These are phyloP conservation scores for Penicillium psychrosexuale DNA, from an alignment of 2,329 filamentous ascomycete species.

Conservation along the genomic window DNA sequence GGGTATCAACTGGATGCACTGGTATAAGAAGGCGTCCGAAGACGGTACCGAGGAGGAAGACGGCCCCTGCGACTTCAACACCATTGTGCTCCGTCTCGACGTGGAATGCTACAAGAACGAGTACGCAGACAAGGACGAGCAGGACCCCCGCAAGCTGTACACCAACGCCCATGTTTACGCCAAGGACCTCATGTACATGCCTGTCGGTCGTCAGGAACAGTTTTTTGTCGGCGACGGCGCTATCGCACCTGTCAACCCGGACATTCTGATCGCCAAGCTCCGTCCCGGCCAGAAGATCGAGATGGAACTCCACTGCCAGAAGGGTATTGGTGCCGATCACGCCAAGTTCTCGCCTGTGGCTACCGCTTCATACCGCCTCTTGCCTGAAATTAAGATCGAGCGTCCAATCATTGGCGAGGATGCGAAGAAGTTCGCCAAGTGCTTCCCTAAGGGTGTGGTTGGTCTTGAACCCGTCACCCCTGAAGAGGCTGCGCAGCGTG, in stretches of 20 bases:
- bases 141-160: slow-evolving; percentile 80
- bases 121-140: slow-evolving; percentile 68
- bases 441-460: slow-evolving; percentile 88
- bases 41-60: slow-evolving; percentile 51
- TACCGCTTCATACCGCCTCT: slow-evolving; percentile 85
- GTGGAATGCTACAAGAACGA: slow-evolving; percentile 77
- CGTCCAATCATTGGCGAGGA: slow-evolving; percentile 81
- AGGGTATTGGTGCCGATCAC: slow-evolving; percentile 90
- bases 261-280: slow-evolving; percentile 92
- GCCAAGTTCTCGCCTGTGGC: slow-evolving; percentile 97
- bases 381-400: slow-evolving; percentile 82
- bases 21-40: slow-evolving; percentile 70
- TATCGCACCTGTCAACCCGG: slow-evolving; percentile 78
- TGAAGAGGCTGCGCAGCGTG: slow-evolving; percentile 59
- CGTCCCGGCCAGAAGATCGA: slow-evolving; percentile 84
- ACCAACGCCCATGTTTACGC: slow-evolving; percentile 81
- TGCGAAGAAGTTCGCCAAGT: slow-evolving; percentile 82
- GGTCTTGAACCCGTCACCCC: slow-evolving; percentile 68
- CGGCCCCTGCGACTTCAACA: slow-evolving; percentile 73
- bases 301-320: slow-evolving; percentile 87
- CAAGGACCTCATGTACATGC: slow-evolving; percentile 70
- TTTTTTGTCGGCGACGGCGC: slow-evolving; percentile 65
- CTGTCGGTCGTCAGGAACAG: slow-evolving; percentile 68
- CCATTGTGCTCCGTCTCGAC: slow-evolving; percentile 72
- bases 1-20: slow-evolving; percentile 77